These are phyloP conservation scores for Phytophthora sp. DNA, from an alignment of 352 stramenopile species.

Conservation along the genomic window DNA sequence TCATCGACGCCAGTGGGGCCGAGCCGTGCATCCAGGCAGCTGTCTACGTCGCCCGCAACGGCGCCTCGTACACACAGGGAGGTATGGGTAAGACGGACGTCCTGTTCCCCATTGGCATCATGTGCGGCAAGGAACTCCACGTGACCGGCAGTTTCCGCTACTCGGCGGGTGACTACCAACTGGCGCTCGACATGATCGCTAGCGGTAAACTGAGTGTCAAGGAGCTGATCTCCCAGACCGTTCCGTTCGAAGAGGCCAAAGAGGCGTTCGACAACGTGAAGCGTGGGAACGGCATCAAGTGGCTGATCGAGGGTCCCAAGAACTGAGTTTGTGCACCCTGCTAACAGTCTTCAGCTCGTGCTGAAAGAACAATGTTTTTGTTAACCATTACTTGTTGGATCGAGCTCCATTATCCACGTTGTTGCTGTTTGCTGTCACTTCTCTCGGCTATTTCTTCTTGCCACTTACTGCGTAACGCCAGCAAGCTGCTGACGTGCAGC, in stretches of 20 bases:
- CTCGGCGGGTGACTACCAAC: slow-evolving; percentile 35
- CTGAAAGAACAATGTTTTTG: neutral
- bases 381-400: slow-evolving; percentile 22
- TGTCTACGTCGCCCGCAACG: slow-evolving; percentile 32
- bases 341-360: neutral
- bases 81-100: slow-evolving; percentile 41
- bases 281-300: slow-evolving; percentile 40
- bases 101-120: slow-evolving; percentile 34
- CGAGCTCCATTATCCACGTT: slow-evolving; percentile 2
- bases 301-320: slow-evolving; percentile 43
- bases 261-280: slow-evolving; percentile 42
- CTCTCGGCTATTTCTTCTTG: neutral
- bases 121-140: slow-evolving; percentile 37
- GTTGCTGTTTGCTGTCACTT: slow-evolving; percentile 4
- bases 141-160: slow-evolving; percentile 43
- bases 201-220: slow-evolving; percentile 34
- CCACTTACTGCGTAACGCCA: slow-evolving; percentile 21
- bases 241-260: slow-evolving; percentile 39
- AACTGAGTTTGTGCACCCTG: slow-evolving; percentile 9
- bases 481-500: slow-evolving; percentile 11
- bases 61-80: slow-evolving; percentile 31
- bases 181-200: slow-evolving; percentile 38
- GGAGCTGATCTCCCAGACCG: slow-evolving; percentile 34
- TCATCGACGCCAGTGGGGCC: slow-evolving; percentile 37
- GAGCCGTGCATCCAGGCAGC: slow-evolving; percentile 36